These are phyloP conservation scores for Sicyos edulis DNA, from an alignment of 306 rosid species.

Conservation along the genomic window DNA sequence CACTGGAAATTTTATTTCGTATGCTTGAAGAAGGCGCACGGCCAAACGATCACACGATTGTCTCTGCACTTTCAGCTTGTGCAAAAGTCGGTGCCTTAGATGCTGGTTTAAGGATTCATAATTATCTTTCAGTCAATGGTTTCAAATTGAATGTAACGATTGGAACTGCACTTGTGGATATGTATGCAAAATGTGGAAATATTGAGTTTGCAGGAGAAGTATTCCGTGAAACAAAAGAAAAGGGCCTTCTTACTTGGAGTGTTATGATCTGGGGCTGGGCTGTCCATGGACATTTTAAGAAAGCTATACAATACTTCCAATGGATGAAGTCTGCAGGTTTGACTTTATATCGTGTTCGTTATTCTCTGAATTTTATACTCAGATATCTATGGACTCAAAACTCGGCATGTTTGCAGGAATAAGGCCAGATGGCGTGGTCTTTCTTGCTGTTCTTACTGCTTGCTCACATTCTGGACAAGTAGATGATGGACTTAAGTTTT, in stretches of 20 bases:
- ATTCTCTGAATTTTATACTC: background rate
- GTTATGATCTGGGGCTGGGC: slow-evolving; percentile 28
- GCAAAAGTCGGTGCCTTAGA: slow-evolving; percentile 27
- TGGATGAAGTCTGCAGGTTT: slow-evolving; percentile 19
- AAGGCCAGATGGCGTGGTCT: slow-evolving; percentile 23
- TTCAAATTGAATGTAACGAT: slow-evolving; percentile 17
- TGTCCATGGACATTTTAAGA: slow-evolving; percentile 19
- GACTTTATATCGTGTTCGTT: background rate
- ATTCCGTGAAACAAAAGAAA: slow-evolving; percentile 16
- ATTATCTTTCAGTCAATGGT: slow-evolving; percentile 16
- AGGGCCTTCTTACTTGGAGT: slow-evolving; percentile 25
- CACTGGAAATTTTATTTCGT: slow-evolving; percentile 16
- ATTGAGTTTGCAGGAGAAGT: slow-evolving; percentile 15
- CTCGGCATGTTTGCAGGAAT: slow-evolving; percentile 14
- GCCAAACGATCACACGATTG: slow-evolving; percentile 25
- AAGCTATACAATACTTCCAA: slow-evolving; percentile 19
- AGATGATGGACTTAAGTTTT: slow-evolving; percentile 19
- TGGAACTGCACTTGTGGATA: slow-evolving; percentile 27
- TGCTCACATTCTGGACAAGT: slow-evolving; percentile 26
- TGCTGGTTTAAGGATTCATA: slow-evolving; percentile 25
- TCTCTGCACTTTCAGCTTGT: slow-evolving; percentile 30
- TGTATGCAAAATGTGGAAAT: slow-evolving; percentile 27
- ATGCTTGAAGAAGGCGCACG: slow-evolving; percentile 25
- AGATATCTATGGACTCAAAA: background rate
- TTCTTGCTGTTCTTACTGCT: slow-evolving; percentile 22